Evolutionary conservation across 352 stramenopile genomes (phyloP).

Genomic region (Blastocystis sp.): DNA sequence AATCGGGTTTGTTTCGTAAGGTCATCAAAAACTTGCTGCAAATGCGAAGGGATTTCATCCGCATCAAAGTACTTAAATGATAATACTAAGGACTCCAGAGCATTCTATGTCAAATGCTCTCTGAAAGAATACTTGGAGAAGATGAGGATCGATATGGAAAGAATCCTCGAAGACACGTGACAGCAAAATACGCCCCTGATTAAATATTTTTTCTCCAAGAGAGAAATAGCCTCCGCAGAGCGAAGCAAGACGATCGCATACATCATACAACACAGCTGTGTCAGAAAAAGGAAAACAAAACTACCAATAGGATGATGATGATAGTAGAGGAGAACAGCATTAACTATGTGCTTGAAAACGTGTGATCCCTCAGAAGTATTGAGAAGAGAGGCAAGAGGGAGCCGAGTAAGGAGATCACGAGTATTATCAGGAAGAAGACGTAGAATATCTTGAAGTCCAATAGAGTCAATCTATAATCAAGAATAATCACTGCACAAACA

Average conservation of each 20-base stretch:
- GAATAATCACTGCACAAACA: background rate
- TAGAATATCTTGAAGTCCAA: background rate
- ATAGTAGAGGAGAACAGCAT: constrained; percentile 22
- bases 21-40: background rate
- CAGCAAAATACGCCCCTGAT: background rate
- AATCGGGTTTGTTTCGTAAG: background rate
- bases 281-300: background rate
- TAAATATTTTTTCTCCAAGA: constrained; percentile 35
- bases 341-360: constrained; percentile 1
- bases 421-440: background rate
- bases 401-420: background rate
- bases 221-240: constrained; percentile 32
- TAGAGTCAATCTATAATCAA: constrained; percentile 19
- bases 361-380: background rate
- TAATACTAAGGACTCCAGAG: background rate
- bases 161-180: background rate
- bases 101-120: background rate
- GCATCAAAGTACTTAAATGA: constrained; percentile 20
- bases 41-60: background rate
- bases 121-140: background rate
- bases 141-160: background rate
- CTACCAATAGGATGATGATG: background rate
- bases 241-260: background rate
- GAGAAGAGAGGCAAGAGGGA: background rate
- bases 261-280: background rate